Base-by-base conservation (phyloP, 148 eudicot species). In the Cornus florida region DNA sequence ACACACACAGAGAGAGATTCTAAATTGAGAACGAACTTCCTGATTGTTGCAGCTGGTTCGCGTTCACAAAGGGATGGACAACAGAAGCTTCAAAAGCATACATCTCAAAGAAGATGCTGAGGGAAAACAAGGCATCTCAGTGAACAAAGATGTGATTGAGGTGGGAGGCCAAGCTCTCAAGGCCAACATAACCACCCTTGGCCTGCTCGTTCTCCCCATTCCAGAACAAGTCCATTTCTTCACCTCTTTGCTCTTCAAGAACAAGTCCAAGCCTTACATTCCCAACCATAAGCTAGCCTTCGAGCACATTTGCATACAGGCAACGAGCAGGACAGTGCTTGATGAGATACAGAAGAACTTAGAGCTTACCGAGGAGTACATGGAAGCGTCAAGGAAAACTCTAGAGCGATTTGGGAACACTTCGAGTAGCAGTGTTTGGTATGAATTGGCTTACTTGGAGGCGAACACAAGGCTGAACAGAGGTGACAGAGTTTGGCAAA, bases 351-450 rank as follows among this genome's bases (percentile, higher is more conserved):
- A 91, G 81, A 90, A 77, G 77, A 89, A 91, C 73, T 78, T 93
- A 72, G 92, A 86, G 73, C 88, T 93, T 2, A 83, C 91, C 0
- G 88, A 86, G 71, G 94, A 90, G 22, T 83, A 89, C 73, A 91
- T 93, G 93, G 95, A 93, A 75, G 90, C 93, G 31, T 93, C 97
- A 10, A 85, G 86, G 85, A 85, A 67, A 74, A 93, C 97, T 10
- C 83, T 93, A 41, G 88, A 93, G 82, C 84, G 92, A 70, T 93
- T 91, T 75, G 95, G 97, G 11, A 91, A 93, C 78, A 93, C 97
- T 5, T 93, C 97, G 22, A 87, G 95, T 72, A 93, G 97, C 69
- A 93, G 97, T 79, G 86, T 93, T 67, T 91, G 97, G 97, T 93
- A 93, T 84, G 95, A 93, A 75, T 68, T 93, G 75, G 94, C 92